Conservation (phyloP, 768 basidiomycete species). For the Kwoniella sp. region DNA sequence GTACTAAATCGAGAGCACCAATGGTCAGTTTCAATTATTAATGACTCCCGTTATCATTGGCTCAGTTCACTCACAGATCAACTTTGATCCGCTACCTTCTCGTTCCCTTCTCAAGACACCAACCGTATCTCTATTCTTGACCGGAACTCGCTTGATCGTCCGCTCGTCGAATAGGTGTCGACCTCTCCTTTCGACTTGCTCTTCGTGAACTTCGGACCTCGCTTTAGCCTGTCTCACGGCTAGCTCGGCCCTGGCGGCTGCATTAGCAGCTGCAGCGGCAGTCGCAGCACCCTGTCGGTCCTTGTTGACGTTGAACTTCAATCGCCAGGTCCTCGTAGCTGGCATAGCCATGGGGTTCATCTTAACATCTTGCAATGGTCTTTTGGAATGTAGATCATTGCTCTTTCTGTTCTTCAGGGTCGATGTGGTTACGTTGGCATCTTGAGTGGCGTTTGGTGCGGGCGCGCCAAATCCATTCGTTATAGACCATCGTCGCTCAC, state of each 20-base stretch:
- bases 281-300: neutral
- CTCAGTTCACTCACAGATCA: conserved; percentile 2
- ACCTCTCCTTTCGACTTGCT: conserved; percentile 1
- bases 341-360: conserved; percentile 21
- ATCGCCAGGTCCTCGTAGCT: conserved; percentile 19
- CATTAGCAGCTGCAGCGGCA: neutral
- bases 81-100: neutral
- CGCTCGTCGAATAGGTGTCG: conserved; percentile 12
- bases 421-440: neutral
- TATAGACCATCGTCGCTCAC: conserved; percentile 21
- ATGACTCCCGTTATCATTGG: too few relatives aligned
- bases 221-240: conserved; percentile 12
- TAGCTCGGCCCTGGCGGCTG: conserved; percentile 12
- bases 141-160: conserved; percentile 15
- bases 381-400: neutral
- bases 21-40: too few relatives aligned
- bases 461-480: neutral
- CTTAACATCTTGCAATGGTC: neutral
- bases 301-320: conserved; percentile 28
- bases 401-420: neutral
- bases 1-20: too few relatives aligned
- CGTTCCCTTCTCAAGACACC: neutral
- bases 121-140: conserved; percentile 3
- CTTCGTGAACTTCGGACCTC: neutral
- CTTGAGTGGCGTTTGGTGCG: neutral